These are phyloP conservation scores for Microbotryum saponariae DNA, from an alignment of 1,284 basidiomycete species.

Conservation along the genomic window DNA sequence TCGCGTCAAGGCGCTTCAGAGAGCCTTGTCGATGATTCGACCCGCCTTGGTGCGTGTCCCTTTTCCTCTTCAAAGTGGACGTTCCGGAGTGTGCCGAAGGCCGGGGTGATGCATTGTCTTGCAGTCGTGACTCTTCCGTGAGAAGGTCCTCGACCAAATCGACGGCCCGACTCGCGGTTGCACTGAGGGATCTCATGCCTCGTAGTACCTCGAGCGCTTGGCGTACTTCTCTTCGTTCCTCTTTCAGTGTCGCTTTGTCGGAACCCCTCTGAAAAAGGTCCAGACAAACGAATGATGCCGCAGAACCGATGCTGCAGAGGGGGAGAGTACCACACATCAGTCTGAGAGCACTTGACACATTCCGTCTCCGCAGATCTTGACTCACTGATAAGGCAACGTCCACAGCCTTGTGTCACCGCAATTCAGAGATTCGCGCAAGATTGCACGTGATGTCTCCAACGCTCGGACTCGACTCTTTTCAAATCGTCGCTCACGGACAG, in stretches of 20 bases:
- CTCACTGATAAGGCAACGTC: conserved; percentile 11
- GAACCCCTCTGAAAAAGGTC: conserved; percentile 18
- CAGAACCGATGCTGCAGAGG: conserved; percentile 1
- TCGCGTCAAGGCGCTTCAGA: no score
- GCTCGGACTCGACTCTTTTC: neutral
- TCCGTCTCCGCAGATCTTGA: neutral
- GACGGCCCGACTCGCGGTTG: conserved; percentile 11
- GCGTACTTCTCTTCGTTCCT: conserved; percentile 7
- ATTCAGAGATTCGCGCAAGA: conserved; percentile 4
- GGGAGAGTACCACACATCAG: neutral
- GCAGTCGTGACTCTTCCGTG: conserved; percentile 3
- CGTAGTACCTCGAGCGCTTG: conserved; percentile 1
- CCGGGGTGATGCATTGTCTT: neutral
- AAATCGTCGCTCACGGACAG: conserved; percentile 2
- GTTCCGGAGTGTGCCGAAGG: neutral
- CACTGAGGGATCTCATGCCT: conserved; percentile 1
- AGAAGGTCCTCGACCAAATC: conserved; percentile 12
- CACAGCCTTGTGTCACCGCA: conserved; percentile 12
- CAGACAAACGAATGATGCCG: conserved; percentile 15
- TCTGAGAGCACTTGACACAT: neutral
- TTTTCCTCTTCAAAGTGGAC: no score
- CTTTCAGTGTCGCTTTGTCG: neutral
- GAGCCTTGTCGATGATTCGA: no score
- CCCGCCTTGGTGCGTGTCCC: no score
- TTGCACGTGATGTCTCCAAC: conserved; percentile 7